phyloP scores from a whole-genome alignment of 1,284 basidiomycete species.

The Rhodofomes roseus region DNA sequence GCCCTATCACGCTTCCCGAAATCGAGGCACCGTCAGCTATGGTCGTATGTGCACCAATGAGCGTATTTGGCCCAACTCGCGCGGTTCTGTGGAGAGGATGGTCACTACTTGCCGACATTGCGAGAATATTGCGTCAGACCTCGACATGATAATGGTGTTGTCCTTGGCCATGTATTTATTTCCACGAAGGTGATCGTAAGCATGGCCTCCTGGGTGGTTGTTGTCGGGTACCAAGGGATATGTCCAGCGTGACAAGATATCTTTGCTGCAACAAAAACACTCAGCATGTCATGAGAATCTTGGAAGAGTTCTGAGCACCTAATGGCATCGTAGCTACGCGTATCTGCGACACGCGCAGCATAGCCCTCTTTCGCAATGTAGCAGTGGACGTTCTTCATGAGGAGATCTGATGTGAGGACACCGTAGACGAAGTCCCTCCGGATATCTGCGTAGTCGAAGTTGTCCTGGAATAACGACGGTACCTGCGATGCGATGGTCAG shows the following conservation, averaged over 20 bases:
- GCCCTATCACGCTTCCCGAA: slow-evolving; percentile 72
- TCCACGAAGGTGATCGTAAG: slow-evolving; percentile 81
- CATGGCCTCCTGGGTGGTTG: slow-evolving; percentile 78
- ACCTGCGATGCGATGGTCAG: slow-evolving; percentile 47
- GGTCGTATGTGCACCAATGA: slow-evolving; percentile 71
- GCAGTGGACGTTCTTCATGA: slow-evolving; percentile 93
- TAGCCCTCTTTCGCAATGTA: slow-evolving; percentile 86
- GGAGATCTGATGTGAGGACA: slow-evolving; percentile 91
- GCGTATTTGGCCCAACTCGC: slow-evolving; percentile 77
- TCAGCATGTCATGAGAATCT: background rate
- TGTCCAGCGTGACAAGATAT: slow-evolving; percentile 90
- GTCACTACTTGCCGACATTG: background rate
- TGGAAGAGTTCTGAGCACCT: slow-evolving; percentile 43
- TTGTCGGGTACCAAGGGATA: slow-evolving; percentile 95
- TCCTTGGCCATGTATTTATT: slow-evolving; percentile 85
- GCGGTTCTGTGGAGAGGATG: slow-evolving; percentile 52
- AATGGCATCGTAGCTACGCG: slow-evolving; percentile 85
- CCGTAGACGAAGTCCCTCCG: slow-evolving; percentile 94
- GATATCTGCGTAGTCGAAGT: slow-evolving; percentile 96
- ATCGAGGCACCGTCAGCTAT: slow-evolving; percentile 66
- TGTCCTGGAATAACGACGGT: slow-evolving; percentile 96
- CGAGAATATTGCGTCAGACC: slow-evolving; percentile 42
- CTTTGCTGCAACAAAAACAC: slow-evolving; percentile 60
- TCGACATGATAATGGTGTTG: slow-evolving; percentile 67
- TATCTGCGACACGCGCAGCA: slow-evolving; percentile 86